These are phyloP conservation scores for Xenoacremonium recifei DNA, from an alignment of 2,329 filamentous ascomycete species.

Conservation along the genomic window DNA sequence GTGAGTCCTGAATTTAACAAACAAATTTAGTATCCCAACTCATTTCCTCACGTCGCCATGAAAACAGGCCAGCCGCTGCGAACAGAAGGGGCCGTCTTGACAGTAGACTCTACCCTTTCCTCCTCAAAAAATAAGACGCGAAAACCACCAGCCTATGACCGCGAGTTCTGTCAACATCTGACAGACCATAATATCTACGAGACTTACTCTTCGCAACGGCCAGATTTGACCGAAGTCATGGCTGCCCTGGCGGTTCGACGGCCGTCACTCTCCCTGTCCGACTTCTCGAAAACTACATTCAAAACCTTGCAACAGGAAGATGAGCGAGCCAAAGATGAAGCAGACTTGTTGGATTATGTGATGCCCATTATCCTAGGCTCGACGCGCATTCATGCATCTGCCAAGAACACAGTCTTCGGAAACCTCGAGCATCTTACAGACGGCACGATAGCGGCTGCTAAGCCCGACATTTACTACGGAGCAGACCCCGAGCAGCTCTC, in stretches of 20 bases:
- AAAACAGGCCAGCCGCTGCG: slow-evolving; percentile 10
- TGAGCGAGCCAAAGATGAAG: slow-evolving; percentile 31
- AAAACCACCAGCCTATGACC: slow-evolving; percentile 26
- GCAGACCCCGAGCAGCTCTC: slow-evolving; percentile 24
- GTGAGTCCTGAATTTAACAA: neutral
- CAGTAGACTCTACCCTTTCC: neutral
- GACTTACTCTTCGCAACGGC: slow-evolving; percentile 22
- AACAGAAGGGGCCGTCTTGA: slow-evolving; percentile 11
- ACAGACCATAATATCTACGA: slow-evolving; percentile 33
- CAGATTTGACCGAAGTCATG: slow-evolving; percentile 31
- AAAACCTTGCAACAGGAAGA: slow-evolving; percentile 27
- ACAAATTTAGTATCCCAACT: neutral
- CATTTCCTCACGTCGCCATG: slow-evolving; percentile 5
- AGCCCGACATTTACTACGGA: slow-evolving; percentile 33
- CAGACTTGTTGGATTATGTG: slow-evolving; percentile 29
- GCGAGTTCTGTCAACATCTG: slow-evolving; percentile 35
- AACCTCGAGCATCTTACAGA: slow-evolving; percentile 37
- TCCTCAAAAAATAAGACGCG: slow-evolving; percentile 17
- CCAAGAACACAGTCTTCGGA: slow-evolving; percentile 27
- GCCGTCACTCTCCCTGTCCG: slow-evolving; percentile 35
- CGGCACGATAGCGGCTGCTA: slow-evolving; percentile 23
- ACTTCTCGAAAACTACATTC: slow-evolving; percentile 29
- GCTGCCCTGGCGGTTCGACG: slow-evolving; percentile 25
- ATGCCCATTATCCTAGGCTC: slow-evolving; percentile 31
- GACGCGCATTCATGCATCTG: neutral